These are phyloP conservation scores for Paecilomyces variotii DNA, from an alignment of 2,329 filamentous ascomycete species.

Conservation along the genomic window DNA sequence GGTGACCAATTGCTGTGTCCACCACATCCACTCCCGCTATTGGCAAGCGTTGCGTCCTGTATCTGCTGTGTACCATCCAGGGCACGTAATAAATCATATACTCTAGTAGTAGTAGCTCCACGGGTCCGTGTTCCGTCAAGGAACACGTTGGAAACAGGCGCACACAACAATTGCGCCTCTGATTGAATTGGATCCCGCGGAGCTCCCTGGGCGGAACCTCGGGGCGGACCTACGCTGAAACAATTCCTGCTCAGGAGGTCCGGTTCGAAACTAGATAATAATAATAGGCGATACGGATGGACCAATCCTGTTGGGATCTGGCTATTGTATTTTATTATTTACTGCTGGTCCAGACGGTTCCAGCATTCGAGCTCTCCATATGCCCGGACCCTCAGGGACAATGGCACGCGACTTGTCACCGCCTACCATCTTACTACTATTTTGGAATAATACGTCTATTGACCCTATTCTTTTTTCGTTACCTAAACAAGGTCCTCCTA, in stretches of 20 bases:
- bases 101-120: background rate
- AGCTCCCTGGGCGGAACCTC: background rate
- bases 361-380: background rate
- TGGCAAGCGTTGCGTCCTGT: conserved; percentile 10
- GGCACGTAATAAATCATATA: background rate
- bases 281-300: background rate
- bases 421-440: background rate
- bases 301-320: background rate
- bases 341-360: background rate
- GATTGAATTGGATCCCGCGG: background rate
- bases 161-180: background rate
- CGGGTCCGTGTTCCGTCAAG: background rate
- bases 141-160: background rate
- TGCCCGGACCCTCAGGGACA: background rate
- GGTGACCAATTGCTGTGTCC: conserved; percentile 34
- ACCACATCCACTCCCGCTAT: conserved; percentile 17
- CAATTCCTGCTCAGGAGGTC: background rate
- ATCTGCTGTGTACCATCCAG: background rate
- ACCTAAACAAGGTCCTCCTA: background rate
- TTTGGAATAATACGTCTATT: background rate
- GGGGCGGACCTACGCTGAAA: background rate
- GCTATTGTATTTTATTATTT: background rate
- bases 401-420: background rate
- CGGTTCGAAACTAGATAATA: background rate
- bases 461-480: background rate